Evolutionary conservation across 2,329 filamentous ascomycete genomes (phyloP).

Genomic region (Celoporthe dispersa): DNA sequence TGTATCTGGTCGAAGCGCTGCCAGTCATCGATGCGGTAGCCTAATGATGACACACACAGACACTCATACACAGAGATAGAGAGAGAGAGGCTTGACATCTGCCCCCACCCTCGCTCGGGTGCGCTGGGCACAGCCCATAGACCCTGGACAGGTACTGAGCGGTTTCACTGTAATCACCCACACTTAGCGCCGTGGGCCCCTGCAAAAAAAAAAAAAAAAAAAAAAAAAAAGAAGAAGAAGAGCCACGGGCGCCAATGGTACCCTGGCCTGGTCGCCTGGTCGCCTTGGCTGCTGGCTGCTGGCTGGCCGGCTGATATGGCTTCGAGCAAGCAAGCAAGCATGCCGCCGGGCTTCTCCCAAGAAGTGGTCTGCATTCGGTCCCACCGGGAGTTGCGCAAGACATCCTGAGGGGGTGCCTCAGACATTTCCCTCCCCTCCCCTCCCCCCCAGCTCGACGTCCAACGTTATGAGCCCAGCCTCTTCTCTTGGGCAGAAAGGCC

Average conservation of each 20-base stretch:
- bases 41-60: not conserved
- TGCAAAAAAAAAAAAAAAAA: not conserved
- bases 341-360: not conserved
- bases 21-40: slow-evolving; percentile 2
- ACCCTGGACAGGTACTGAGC: not conserved
- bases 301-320: not conserved
- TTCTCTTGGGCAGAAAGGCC: not conserved
- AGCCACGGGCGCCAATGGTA: not conserved
- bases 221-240: not conserved
- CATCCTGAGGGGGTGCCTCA: not conserved
- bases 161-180: not conserved
- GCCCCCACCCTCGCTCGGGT: too few relatives aligned
- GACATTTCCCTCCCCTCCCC: too few relatives aligned
- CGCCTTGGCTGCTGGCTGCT: too few relatives aligned
- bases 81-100: too few relatives aligned
- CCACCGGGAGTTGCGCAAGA: not conserved
- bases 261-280: not conserved
- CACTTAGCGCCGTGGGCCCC: not conserved
- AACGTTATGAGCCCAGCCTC: not conserved
- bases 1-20: slow-evolving; percentile 8
- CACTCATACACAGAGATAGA: not conserved
- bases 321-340: not conserved
- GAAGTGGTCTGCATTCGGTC: not conserved
- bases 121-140: not conserved
- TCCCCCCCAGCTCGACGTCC: too few relatives aligned